Evolutionary conservation across 2,329 filamentous ascomycete species (phyloP).

Genomic region (Nemania sp.): DNA sequence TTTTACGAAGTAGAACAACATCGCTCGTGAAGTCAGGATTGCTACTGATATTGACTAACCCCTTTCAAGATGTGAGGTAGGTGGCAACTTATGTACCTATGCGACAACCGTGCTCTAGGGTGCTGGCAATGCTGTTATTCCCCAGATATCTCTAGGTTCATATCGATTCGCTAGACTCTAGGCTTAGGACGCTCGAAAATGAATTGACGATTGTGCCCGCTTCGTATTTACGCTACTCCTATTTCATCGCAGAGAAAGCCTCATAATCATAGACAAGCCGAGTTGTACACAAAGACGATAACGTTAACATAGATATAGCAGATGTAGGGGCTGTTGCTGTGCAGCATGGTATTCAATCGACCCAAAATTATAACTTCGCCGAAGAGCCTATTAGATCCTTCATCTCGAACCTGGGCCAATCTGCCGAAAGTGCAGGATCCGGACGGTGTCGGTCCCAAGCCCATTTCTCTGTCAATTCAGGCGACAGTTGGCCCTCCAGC

Average conservation of each 20-base stretch:
- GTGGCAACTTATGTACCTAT: neutral
- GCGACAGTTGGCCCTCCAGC: constrained; percentile 52
- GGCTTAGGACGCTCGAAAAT: neutral
- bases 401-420: constrained; percentile 28
- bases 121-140: neutral
- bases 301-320: neutral
- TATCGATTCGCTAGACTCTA: neutral
- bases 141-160: neutral
- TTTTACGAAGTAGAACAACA: neutral
- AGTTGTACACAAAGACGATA: neutral
- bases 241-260: neutral
- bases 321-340: no score
- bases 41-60: neutral
- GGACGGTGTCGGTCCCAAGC: constrained; percentile 65
- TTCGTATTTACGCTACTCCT: neutral
- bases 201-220: neutral
- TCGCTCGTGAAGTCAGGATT: neutral
- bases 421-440: constrained; percentile 45
- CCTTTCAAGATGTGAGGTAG: neutral
- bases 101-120: neutral
- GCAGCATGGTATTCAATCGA: no score
- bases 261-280: neutral
- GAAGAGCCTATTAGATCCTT: constrained; percentile 20
- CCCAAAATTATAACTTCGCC: constrained; percentile 24
- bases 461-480: constrained; percentile 54